A percentile compares a stretch with the other conserved stretches of the same genome.
phyloP scores from a whole-genome alignment of 768 basidiomycete species.

The Pulveroboletus frians region DNA sequence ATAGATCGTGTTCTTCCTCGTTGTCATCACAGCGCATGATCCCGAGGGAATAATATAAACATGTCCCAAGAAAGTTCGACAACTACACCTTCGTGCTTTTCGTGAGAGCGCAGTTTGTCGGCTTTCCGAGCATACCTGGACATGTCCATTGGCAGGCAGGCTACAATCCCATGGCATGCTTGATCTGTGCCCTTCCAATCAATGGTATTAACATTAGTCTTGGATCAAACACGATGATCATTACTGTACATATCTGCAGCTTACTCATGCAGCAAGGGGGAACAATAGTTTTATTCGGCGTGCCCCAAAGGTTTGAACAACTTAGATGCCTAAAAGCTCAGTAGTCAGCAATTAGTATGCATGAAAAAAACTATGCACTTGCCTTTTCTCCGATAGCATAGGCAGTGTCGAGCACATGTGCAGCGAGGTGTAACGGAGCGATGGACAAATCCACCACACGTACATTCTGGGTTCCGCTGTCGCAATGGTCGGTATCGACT shows the following conservation, averaged over 20 bases:
- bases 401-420: conserved; percentile 15
- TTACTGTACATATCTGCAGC: neutral
- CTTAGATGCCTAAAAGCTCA: conserved; percentile 5
- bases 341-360: neutral
- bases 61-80: too few relatives aligned
- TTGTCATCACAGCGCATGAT: too few relatives aligned
- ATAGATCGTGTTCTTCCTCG: too few relatives aligned
- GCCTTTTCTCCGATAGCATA: conserved; percentile 18
- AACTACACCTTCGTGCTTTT: too few relatives aligned
- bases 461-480: conserved; percentile 14
- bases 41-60: too few relatives aligned
- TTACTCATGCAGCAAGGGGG: neutral
- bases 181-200: neutral
- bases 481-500: neutral
- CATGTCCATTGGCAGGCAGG: too few relatives aligned
- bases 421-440: conserved; percentile 10
- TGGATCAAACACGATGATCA: neutral
- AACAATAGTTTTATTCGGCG: neutral
- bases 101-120: too few relatives aligned
- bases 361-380: neutral
- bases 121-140: too few relatives aligned
- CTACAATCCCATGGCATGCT: too few relatives aligned
- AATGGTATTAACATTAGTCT: neutral
- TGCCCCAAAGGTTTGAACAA: conserved; percentile 7
- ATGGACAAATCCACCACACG: conserved; percentile 18